Conservation (phyloP, 345 rosid genomes). For the Syzygium grande region DNA sequence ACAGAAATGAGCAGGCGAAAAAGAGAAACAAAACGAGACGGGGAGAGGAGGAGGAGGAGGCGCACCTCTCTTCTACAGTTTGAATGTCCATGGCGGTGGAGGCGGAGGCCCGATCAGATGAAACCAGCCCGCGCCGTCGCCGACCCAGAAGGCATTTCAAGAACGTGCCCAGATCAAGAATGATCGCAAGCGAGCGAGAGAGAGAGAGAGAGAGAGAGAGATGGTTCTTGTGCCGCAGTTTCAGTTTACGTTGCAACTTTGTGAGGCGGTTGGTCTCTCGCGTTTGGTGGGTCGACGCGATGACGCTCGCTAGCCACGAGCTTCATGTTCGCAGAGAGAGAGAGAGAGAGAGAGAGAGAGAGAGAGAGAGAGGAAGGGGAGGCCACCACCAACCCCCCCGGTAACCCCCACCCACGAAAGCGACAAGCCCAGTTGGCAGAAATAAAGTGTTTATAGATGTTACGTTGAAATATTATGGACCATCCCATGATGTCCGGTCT, state of each 20-base stretch:
- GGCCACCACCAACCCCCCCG: not conserved
- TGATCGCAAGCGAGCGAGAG: not conserved
- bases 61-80: conserved; percentile 1
- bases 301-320: not conserved
- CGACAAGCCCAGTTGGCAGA: not conserved
- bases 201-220: not conserved
- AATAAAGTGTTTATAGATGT: not conserved
- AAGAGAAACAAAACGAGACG: not conserved
- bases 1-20: not conserved
- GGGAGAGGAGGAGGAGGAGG: not conserved
- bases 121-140: not conserved
- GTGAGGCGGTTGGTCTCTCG: not conserved
- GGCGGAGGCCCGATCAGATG: not conserved
- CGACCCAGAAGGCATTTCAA: not conserved
- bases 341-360: not conserved
- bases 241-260: not conserved
- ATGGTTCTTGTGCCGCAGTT: not conserved
- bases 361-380: too few relatives aligned
- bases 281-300: not conserved
- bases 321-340: not conserved
- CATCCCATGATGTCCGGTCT: not conserved
- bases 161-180: not conserved
- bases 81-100: not conserved
- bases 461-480: not conserved
- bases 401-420: not conserved